phyloP scores from a whole-genome alignment of 2,329 filamentous ascomycete genomes.

The Lecanosticta acicola region DNA sequence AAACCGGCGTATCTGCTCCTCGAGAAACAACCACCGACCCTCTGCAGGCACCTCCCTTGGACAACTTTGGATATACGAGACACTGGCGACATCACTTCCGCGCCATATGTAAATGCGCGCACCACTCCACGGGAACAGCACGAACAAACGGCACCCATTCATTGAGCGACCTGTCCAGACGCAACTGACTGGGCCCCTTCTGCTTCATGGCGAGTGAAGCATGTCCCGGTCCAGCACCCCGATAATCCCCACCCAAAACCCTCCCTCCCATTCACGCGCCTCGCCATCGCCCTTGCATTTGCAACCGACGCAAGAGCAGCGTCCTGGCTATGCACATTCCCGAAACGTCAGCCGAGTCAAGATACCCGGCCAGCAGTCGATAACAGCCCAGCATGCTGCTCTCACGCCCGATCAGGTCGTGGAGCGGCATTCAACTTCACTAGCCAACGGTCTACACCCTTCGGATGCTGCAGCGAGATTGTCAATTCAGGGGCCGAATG shows the following conservation, averaged over 20 bases:
- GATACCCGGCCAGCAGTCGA: slow-evolving; percentile 35
- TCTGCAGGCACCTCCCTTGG: too few species aligned
- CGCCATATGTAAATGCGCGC: neutral
- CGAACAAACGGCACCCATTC: too few species aligned
- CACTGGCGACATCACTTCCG: neutral
- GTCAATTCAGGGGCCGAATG: slow-evolving; percentile 79
- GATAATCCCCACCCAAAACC: slow-evolving; percentile 49
- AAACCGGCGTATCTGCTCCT: too few species aligned
- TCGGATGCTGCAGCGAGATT: slow-evolving; percentile 75
- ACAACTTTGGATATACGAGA: neutral
- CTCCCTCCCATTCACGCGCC: slow-evolving; percentile 5
- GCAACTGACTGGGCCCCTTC: neutral
- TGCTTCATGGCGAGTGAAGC: slow-evolving; percentile 46
- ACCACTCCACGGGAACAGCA: neutral
- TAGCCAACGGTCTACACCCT: slow-evolving; percentile 72
- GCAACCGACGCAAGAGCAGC: slow-evolving; percentile 3
- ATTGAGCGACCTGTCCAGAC: neutral
- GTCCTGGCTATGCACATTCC: slow-evolving; percentile 12
- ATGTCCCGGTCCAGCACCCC: slow-evolving; percentile 59
- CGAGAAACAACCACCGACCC: too few species aligned
- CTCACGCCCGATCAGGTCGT: slow-evolving; percentile 76
- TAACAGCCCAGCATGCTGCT: slow-evolving; percentile 52
- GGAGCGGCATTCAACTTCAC: slow-evolving; percentile 71
- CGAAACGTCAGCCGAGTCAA: slow-evolving; percentile 29
- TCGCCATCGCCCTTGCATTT: slow-evolving; percentile 9